Conservation (phyloP, 179 eudicot genomes). For the Dionaea muscipula region DNA sequence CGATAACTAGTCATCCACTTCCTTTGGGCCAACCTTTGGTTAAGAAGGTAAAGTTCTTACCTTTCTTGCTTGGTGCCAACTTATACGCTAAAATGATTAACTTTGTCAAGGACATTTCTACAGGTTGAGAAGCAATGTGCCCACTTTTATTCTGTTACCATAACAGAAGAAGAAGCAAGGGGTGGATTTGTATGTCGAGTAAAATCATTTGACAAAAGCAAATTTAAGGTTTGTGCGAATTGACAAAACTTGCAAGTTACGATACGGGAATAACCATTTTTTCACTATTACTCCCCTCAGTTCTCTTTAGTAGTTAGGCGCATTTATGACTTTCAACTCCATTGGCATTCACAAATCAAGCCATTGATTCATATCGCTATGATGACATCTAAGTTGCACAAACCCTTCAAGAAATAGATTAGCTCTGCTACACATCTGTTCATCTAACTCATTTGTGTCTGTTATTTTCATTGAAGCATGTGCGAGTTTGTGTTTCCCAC, state of each 20-base stretch:
- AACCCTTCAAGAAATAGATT: too few species aligned
- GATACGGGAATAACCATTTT: neutral
- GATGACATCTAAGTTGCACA: too few species aligned
- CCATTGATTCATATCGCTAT: too few species aligned
- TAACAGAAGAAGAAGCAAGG: conserved; percentile 71
- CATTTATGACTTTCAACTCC: too few species aligned
- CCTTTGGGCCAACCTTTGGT: conserved; percentile 58
- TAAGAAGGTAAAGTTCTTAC: conserved; percentile 28
- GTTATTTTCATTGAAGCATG: too few species aligned
- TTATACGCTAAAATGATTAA: too few species aligned
- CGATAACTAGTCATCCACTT: conserved; percentile 48
- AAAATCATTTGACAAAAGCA: conserved; percentile 73
- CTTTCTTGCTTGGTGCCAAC: neutral
- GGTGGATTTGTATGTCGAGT: conserved; percentile 86
- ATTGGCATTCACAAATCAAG: too few species aligned
- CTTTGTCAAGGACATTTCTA: conserved; percentile 5
- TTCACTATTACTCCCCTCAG: neutral
- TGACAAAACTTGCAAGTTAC: neutral
- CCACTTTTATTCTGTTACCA: conserved; percentile 73
- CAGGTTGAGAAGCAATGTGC: conserved; percentile 96
- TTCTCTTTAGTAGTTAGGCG: too few species aligned
- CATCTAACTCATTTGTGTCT: too few species aligned
- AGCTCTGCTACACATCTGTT: too few species aligned
- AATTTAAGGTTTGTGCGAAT: conserved; percentile 64
- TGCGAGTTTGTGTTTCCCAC: too few species aligned